Evolutionary conservation across 2,329 filamentous ascomycete genomes (phyloP), one percentile per base, ranked within the genome.

Genomic region (Fusarium sp.): DNA sequence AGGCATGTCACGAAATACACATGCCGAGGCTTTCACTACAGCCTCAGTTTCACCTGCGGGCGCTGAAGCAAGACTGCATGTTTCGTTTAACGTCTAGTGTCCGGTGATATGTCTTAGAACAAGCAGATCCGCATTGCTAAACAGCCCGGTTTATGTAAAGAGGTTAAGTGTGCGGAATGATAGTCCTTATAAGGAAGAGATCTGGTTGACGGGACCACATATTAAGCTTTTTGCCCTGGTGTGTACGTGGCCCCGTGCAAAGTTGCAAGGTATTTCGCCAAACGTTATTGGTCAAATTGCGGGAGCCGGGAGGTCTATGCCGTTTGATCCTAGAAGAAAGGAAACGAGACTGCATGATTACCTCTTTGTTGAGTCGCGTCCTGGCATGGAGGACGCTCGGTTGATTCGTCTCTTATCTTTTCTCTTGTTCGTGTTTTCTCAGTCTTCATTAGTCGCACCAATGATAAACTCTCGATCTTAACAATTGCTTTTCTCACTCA

Each of bases 401-500:
- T 11, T 7, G 18, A 38, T 18, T 12, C 34, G 34, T n/a, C 34
- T 5, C 34, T 38, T n/a, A 7, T 38, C 18, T 2, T 38, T 38
- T 38, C 6, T 38, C 10, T n/a, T 38, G 18, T 38, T 12, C 34
- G 6, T n/a, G 16, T n/a, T 38, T n/a, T 3, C 18, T 11, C 10
- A n/a, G 2, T n/a, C 3, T 6, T n/a, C 6, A 11, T 38, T 7
- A 38, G 10, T 38, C 34, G 10, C 10, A 38, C 18, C 34, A 38
- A 38, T 38, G 6, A 4, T 12, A 4, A 12, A n/a, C 6, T n/a
- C 18, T 38, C 34, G 34, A 38, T n/a, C 2, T 12, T 6, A 2
- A 1, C 0, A 12, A n/a, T 38, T 2, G 10, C 10, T 3, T n/a
- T 38, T n/a, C 10, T n/a, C 1, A 16, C 22, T 16, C 8, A 5